Percentiles rank a stretch among this genome's conserved stretches.
Conservation (phyloP, 345 rosid genomes). For the Microthlaspi erraticum region DNA sequence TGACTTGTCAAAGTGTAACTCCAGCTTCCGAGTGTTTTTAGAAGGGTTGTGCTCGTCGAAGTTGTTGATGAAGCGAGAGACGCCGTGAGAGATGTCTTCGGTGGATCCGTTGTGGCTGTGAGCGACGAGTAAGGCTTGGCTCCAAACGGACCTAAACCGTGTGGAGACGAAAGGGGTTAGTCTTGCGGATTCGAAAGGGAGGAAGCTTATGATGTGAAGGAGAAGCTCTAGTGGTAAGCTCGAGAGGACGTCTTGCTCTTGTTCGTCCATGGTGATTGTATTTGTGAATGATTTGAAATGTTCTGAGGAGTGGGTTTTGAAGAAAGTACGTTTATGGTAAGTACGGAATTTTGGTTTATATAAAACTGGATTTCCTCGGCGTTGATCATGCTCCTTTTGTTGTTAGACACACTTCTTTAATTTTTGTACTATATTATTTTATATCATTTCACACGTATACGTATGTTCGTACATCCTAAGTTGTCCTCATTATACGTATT, state of each 20-base stretch:
- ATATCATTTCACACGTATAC: neutral
- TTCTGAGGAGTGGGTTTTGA: neutral
- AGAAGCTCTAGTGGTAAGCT: conserved; percentile 64
- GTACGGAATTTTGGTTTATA: conserved; percentile 27
- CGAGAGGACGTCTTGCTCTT: conserved; percentile 50
- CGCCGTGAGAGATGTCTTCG: conserved; percentile 45
- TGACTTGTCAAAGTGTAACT: conserved; percentile 49
- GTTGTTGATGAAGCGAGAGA: conserved; percentile 51
- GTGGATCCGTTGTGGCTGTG: conserved; percentile 50
- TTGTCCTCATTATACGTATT: conserved; percentile 1
- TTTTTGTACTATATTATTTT: neutral
- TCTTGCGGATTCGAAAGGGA: conserved; percentile 66
- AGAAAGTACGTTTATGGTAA: neutral
- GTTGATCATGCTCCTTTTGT: conserved; percentile 33
- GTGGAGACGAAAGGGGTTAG: conserved; percentile 59
- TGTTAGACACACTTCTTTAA: conserved; percentile 26
- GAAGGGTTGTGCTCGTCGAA: conserved; percentile 56
- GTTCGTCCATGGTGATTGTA: conserved; percentile 29
- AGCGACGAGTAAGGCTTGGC: conserved; percentile 44
- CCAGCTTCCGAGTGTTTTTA: conserved; percentile 51
- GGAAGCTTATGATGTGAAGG: conserved; percentile 54
- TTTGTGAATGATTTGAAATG: conserved; percentile 14
- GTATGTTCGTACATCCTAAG: neutral
- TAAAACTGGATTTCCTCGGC: conserved; percentile 19
- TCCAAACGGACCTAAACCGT: conserved; percentile 60